These are phyloP conservation scores for Psidium friedrichsthalianum DNA, from an alignment of 345 rosid genomes.

Conservation along the genomic window DNA sequence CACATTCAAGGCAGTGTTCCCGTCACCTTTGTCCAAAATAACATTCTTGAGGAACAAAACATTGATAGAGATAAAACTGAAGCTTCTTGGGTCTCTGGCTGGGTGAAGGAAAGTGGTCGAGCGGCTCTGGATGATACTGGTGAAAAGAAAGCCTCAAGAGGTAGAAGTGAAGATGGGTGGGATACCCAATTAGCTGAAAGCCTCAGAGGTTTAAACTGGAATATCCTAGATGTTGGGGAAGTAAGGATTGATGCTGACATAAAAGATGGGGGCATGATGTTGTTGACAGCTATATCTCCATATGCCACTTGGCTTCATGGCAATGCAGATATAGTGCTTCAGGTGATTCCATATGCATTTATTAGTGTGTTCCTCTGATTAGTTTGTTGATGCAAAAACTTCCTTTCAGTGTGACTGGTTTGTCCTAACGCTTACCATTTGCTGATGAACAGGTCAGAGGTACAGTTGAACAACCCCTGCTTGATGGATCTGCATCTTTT, in stretches of 20 bases:
- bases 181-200: slow-evolving; percentile 78
- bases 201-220: slow-evolving; percentile 87
- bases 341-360: slow-evolving; percentile 27
- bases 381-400: background rate
- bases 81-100: slow-evolving; percentile 54
- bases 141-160: slow-evolving; percentile 54
- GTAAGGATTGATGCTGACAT: slow-evolving; percentile 90
- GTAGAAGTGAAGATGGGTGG: slow-evolving; percentile 83
- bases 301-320: slow-evolving; percentile 90
- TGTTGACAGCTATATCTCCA: slow-evolving; percentile 89
- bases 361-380: background rate
- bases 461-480: slow-evolving; percentile 85
- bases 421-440: background rate
- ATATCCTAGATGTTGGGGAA: slow-evolving; percentile 86
- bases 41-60: slow-evolving; percentile 48
- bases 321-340: slow-evolving; percentile 84
- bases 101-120: slow-evolving; percentile 61
- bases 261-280: slow-evolving; percentile 97
- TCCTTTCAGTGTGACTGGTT: background rate
- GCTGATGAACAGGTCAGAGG: slow-evolving; percentile 59
- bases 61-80: slow-evolving; percentile 39
- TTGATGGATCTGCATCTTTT: slow-evolving; percentile 89
- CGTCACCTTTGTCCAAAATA: slow-evolving; percentile 55
- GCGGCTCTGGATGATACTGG: slow-evolving; percentile 31
- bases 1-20: slow-evolving; percentile 97